phyloP scores from a whole-genome alignment of 495 filamentous ascomycete genomes.

The Hypoxylon fragiforme region DNA sequence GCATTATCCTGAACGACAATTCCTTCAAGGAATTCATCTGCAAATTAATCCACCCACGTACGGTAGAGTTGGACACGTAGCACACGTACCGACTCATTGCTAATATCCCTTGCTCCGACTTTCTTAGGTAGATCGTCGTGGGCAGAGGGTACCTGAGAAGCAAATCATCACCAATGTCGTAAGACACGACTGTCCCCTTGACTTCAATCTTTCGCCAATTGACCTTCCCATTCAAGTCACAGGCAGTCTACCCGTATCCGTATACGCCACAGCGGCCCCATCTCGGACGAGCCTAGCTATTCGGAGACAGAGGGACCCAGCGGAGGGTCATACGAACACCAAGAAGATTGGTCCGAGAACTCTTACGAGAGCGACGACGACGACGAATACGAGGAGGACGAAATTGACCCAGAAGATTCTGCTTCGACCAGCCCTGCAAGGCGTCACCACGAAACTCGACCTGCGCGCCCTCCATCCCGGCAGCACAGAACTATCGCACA shows the following conservation, averaged over 20 bases:
- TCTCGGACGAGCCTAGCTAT: constrained; percentile 29
- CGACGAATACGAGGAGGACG: constrained; percentile 55
- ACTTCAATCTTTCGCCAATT: constrained; percentile 23
- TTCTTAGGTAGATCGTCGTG: constrained; percentile 44
- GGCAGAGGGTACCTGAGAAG: constrained; percentile 43
- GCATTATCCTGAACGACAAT: neutral
- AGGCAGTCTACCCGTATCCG: constrained; percentile 24
- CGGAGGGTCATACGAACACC: constrained; percentile 17
- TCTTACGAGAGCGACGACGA: constrained; percentile 55
- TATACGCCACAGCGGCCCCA: constrained; percentile 30
- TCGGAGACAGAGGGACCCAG: constrained; percentile 38
- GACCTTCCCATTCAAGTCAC: constrained; percentile 27
- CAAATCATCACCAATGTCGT: constrained; percentile 54
- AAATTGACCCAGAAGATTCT: constrained; percentile 82
- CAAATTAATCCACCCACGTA: constrained; percentile 14
- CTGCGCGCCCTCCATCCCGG: constrained; percentile 42
- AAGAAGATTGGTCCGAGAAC: constrained; percentile 50
- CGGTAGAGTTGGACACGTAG: constrained; percentile 7
- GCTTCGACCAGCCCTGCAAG: constrained; percentile 57
- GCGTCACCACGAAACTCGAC: constrained; percentile 39
- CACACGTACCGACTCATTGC: constrained; percentile 8
- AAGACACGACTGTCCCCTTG: constrained; percentile 35
- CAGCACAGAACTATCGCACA: constrained; percentile 43
- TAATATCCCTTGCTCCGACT: constrained; percentile 41
- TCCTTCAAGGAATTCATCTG: constrained; percentile 2